Base-by-base conservation (phyloP, 805 yeast genomes). In the Candida lessepsii region DNA sequence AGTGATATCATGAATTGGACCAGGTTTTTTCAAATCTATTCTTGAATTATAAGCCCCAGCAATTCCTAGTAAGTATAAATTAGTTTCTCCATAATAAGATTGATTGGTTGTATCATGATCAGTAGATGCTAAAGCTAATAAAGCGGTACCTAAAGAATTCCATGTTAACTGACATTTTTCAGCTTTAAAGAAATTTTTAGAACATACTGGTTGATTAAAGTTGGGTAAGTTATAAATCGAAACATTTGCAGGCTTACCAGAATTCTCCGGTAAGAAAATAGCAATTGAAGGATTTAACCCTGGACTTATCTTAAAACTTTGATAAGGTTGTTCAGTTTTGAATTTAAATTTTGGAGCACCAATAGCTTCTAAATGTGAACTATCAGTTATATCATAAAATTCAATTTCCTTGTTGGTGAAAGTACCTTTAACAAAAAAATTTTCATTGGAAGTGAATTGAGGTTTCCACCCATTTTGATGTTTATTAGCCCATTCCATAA, bases 21-120 rank as follows among this genome's bases (percentile, higher is more conserved):
- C 98, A 57, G 89, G 96, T 53, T 86, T 83, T 47, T 86, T 88
- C 53, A 93, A 78, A 42, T 81, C 76, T 54, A 93, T 90, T 56
- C 96, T 76, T 40, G 89, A 85, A 57, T 91, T 96, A 54, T 87
- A 90, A 28, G 90, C 79, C 10, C 96, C 96, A 25, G 95, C 89
- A 50, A 93, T 86, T 45, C 96, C 96, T 50, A 95, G 74, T 45
- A 93, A 64, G 60, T 91, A 93, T 51, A 93, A 71, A 45, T 91
- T 88, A 39, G 96, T 87, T 69, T 93, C 98, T 51, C 99, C 99
- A 59, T 93, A 93, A 68, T 93, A 93, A 2, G 95, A 84, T 71
- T 91, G 83, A 61, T 95, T 95, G 24, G 95, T 78, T 23, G 93
- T 74, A 65, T 93, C 99, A 52, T 91, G 96, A 65, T 93, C 99